These are phyloP conservation scores for Phaeosphaeriaceae sp. DNA, from an alignment of 2,329 filamentous ascomycete species.

Conservation along the genomic window DNA sequence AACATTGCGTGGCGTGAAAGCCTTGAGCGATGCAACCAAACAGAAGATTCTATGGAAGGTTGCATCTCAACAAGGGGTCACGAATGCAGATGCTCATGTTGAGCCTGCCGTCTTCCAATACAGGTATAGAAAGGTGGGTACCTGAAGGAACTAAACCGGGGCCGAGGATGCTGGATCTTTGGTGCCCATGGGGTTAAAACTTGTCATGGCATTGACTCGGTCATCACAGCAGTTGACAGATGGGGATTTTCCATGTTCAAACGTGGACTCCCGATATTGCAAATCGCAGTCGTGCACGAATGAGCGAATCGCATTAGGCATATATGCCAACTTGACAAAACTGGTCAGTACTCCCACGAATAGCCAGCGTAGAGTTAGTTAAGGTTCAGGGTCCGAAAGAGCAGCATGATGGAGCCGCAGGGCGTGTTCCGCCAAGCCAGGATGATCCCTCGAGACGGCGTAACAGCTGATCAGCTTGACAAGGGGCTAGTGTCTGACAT, in stretches of 20 bases:
- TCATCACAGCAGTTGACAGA: neutral
- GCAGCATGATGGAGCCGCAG: conserved; percentile 14
- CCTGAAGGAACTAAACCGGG: neutral
- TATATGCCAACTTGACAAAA: neutral
- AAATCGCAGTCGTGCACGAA: neutral
- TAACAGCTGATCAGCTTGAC: conserved; percentile 9
- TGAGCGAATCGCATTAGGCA: neutral
- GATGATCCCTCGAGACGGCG: conserved; percentile 2
- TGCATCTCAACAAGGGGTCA: conserved; percentile 9
- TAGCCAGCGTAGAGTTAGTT: conserved; percentile 10
- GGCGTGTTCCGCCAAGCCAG: conserved; percentile 4
- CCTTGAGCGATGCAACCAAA: conserved; percentile 1
- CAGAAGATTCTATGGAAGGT: conserved; percentile 7
- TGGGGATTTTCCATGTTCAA: neutral
- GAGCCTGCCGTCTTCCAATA: conserved; percentile 19
- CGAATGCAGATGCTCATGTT: conserved; percentile 20
- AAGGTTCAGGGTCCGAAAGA: conserved; percentile 8
- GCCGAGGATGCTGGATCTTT: neutral
- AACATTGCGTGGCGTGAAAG: neutral
- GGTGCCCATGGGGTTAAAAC: conserved; percentile 15
- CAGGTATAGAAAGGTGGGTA: conserved; percentile 26
- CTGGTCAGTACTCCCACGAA: conserved; percentile 4
- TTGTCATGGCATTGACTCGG: neutral
- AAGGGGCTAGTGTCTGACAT: conserved; percentile 8
- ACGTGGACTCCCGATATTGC: neutral